Conservation (phyloP, 768 basidiomycete genomes). For the Leccinum fibrillosum region DNA sequence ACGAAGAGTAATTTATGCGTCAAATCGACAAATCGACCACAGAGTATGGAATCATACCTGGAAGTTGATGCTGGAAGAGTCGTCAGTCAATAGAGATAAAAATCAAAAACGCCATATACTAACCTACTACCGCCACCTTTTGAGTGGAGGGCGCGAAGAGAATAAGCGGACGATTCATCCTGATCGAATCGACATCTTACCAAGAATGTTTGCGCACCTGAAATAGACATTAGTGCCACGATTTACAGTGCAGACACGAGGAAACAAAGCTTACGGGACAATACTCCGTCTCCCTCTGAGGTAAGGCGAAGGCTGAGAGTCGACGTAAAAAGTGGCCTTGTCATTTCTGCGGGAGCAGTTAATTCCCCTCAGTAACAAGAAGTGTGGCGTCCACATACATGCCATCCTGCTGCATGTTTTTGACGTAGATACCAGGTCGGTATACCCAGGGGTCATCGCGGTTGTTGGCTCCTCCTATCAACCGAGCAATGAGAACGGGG, state of each 20-base stretch:
- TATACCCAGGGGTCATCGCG: constrained; percentile 76
- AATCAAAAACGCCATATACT: constrained; percentile 2
- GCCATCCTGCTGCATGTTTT: constrained; percentile 69
- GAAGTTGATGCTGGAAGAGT: constrained; percentile 62
- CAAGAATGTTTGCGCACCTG: constrained; percentile 66
- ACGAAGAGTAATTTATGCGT: neutral
- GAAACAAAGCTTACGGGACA: constrained; percentile 52
- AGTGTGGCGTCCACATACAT: constrained; percentile 41
- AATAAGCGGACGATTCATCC: neutral
- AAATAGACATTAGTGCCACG: neutral
- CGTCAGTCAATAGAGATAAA: neutral
- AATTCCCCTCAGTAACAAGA: neutral
- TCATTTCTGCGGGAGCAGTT: constrained; percentile 49
- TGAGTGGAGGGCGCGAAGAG: neutral
- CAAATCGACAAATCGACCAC: neutral
- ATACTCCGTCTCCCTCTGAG: constrained; percentile 63
- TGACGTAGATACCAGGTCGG: constrained; percentile 64
- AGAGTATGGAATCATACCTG: constrained; percentile 28
- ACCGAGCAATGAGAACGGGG: neutral
- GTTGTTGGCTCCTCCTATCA: constrained; percentile 62
- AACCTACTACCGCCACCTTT: constrained; percentile 56
- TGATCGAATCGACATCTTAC: constrained; percentile 25
- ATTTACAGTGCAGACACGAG: neutral
- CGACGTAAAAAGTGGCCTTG: constrained; percentile 70
- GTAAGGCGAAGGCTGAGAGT: constrained; percentile 53